A percentile compares a stretch with the other conserved stretches of the same genome.
phyloP scores from a whole-genome alignment of 2,329 filamentous ascomycete species.

The Verticillium isaacii region DNA sequence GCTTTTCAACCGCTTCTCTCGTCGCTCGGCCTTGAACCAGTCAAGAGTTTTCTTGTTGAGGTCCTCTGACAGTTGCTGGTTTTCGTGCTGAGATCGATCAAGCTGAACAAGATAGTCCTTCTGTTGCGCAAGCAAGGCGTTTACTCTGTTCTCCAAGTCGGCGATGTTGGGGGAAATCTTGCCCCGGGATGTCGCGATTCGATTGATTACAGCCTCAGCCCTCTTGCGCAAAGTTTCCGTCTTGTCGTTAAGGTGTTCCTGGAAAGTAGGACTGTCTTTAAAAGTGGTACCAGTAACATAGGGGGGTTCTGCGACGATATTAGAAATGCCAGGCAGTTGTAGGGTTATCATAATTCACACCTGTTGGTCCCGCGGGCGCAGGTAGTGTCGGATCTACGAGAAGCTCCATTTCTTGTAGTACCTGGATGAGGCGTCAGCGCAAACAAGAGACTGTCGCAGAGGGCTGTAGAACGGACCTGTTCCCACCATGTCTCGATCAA shows the following conservation, averaged over 20 bases:
- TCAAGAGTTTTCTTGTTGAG: slow-evolving; percentile 84
- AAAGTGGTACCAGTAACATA: slow-evolving; percentile 58
- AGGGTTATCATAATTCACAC: slow-evolving; percentile 8
- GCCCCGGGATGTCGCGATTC: slow-evolving; percentile 45
- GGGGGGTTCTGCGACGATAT: slow-evolving; percentile 37
- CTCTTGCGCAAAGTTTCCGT: slow-evolving; percentile 72
- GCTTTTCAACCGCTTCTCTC: slow-evolving; percentile 84
- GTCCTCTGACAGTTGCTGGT: slow-evolving; percentile 79
- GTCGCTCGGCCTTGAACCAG: slow-evolving; percentile 94
- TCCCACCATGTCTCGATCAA: slow-evolving; percentile 91
- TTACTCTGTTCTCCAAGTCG: slow-evolving; percentile 70
- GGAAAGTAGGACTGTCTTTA: slow-evolving; percentile 66
- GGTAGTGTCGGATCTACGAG: slow-evolving; percentile 47
- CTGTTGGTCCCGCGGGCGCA: slow-evolving; percentile 15
- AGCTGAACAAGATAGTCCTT: slow-evolving; percentile 76
- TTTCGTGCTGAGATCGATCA: slow-evolving; percentile 71
- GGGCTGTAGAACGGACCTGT: slow-evolving; percentile 58
- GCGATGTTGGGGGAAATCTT: slow-evolving; percentile 62
- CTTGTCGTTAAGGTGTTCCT: slow-evolving; percentile 73
- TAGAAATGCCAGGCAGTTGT: slow-evolving; percentile 9
- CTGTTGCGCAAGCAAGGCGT: slow-evolving; percentile 70
- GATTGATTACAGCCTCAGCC: slow-evolving; percentile 63
- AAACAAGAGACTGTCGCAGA: slow-evolving; percentile 14
- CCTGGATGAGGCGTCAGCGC: slow-evolving; percentile 30
- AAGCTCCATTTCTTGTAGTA: slow-evolving; percentile 60